Percentiles rank a stretch among this genome's conserved stretches.
These are phyloP conservation scores for Penicillium bialowiezense DNA, from an alignment of 495 filamentous ascomycete genomes.

Conservation along the genomic window DNA sequence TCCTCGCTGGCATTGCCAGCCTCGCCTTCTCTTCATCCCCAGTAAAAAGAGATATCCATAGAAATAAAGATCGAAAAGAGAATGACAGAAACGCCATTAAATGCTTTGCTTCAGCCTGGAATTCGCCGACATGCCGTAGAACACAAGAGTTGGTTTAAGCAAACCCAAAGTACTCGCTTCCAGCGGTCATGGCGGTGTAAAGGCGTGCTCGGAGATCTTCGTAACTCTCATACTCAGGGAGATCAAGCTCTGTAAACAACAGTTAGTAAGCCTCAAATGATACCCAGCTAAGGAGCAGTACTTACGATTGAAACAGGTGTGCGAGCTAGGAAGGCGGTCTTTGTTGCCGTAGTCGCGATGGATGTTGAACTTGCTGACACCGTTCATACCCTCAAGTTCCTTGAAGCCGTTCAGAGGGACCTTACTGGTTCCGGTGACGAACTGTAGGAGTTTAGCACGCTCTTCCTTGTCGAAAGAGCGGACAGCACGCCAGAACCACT, in stretches of 20 bases:
- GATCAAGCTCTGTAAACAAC: conserved; percentile 77
- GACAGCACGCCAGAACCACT: conserved; percentile 99
- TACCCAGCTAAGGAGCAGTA: conserved; percentile 18
- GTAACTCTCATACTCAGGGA: conserved; percentile 97
- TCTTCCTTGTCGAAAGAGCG: conserved; percentile 99
- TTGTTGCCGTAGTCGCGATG: conserved; percentile 98
- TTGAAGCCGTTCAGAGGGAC: conserved; percentile 99
- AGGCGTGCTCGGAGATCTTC: conserved; percentile 82
- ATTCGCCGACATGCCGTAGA: conserved; percentile 15
- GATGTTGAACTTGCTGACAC: conserved; percentile 96
- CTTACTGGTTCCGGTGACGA: conserved; percentile 97
- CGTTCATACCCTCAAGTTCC: conserved; percentile 99
- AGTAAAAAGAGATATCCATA: conserved; percentile 7
- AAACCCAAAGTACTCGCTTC: conserved; percentile 98
- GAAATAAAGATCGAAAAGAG: conserved; percentile 5
- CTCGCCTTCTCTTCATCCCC: conserved; percentile 11
- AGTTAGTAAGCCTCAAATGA: conserved; percentile 28
- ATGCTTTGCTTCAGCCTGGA: conserved; percentile 37
- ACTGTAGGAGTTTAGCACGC: conserved; percentile 93
- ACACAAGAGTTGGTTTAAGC: conserved; percentile 53
- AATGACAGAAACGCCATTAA: conserved; percentile 43
- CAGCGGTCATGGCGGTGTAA: conserved; percentile 90
- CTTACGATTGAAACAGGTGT: conserved; percentile 99
- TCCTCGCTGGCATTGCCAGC: conserved; percentile 3
- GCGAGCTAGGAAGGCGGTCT: conserved; percentile 90